These are phyloP conservation scores for Aspergillus caelatus DNA, from an alignment of 2,329 filamentous ascomycete genomes.

Conservation along the genomic window DNA sequence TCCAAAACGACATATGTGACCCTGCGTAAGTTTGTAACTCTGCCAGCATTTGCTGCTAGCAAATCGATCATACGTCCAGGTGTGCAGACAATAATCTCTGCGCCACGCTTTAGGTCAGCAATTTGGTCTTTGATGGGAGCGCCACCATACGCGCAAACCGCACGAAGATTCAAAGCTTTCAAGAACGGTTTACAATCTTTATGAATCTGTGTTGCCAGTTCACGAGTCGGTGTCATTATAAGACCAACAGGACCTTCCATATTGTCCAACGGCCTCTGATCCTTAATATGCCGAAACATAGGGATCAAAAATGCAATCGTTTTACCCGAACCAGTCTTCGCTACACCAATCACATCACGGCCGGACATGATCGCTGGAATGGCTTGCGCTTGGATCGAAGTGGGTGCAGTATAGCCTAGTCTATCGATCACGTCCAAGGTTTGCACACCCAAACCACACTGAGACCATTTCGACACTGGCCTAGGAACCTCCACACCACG, in stretches of 20 bases:
- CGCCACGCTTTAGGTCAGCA: conserved; percentile 90
- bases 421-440: conserved; percentile 82
- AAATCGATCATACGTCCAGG: conserved; percentile 96
- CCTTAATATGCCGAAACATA: conserved; percentile 98
- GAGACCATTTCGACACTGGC: conserved; percentile 94
- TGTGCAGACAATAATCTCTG: conserved; percentile 93
- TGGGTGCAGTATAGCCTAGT: conserved; percentile 84
- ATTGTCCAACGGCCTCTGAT: conserved; percentile 78
- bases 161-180: conserved; percentile 79
- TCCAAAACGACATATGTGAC: conserved; percentile 95
- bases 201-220: conserved; percentile 91
- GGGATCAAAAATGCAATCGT: conserved; percentile 93
- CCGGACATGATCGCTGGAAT: conserved; percentile 95
- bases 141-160: conserved; percentile 92
- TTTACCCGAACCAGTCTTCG: conserved; percentile 97
- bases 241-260: conserved; percentile 86
- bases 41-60: conserved; percentile 87
- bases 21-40: conserved; percentile 85
- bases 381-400: conserved; percentile 92
- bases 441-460: conserved; percentile 85
- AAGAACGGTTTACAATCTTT: conserved; percentile 93
- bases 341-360: conserved; percentile 91
- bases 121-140: conserved; percentile 98
- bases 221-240: conserved; percentile 91
- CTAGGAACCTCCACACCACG: conserved; percentile 85